A percentile compares a stretch with the other conserved stretches of the same genome.
Conservation (phyloP, 768 basidiomycete genomes). For the Cystofilobasidium capitatum region DNA sequence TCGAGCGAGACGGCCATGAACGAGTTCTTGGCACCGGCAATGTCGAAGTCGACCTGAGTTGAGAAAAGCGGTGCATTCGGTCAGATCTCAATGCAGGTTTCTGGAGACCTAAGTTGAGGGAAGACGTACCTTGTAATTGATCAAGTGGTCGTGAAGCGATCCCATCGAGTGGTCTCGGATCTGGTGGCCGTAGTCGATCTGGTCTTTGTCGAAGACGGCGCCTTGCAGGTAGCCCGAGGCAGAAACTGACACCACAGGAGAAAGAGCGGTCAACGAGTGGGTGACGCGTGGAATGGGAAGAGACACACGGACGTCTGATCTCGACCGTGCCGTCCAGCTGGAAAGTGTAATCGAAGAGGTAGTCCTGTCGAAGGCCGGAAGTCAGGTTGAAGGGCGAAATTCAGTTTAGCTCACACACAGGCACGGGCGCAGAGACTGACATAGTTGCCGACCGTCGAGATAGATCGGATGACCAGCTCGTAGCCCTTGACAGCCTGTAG, state of each 20-base stretch:
- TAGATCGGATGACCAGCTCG: constrained; percentile 50
- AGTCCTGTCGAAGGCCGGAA: constrained; percentile 40
- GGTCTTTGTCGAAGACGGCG: constrained; percentile 29
- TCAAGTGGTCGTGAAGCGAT: constrained; percentile 58
- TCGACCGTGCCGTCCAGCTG: constrained; percentile 56
- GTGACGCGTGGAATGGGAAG: too few relatives aligned
- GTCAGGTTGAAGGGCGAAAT: not conserved
- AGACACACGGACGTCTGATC: constrained; percentile 41
- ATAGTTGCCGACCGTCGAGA: constrained; percentile 57
- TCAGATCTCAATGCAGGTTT: not conserved
- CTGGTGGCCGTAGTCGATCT: constrained; percentile 45
- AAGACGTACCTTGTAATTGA: constrained; percentile 40
- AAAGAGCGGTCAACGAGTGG: too few relatives aligned
- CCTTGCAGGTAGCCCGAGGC: constrained; percentile 63
- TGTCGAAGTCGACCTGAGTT: constrained; percentile 59
- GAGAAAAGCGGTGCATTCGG: not conserved
- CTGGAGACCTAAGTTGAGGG: not conserved
- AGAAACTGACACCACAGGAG: constrained; percentile 39
- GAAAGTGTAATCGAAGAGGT: constrained; percentile 47
- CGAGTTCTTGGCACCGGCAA: constrained; percentile 53
- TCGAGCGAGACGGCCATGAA: constrained; percentile 48
- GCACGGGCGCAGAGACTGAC: constrained; percentile 28
- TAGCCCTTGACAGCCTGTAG: constrained; percentile 52
- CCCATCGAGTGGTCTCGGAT: constrained; percentile 57
- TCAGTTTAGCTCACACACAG: too few relatives aligned